Base-by-base conservation (phyloP, 129 eudicot species). In the Centaurea solstitialis region DNA sequence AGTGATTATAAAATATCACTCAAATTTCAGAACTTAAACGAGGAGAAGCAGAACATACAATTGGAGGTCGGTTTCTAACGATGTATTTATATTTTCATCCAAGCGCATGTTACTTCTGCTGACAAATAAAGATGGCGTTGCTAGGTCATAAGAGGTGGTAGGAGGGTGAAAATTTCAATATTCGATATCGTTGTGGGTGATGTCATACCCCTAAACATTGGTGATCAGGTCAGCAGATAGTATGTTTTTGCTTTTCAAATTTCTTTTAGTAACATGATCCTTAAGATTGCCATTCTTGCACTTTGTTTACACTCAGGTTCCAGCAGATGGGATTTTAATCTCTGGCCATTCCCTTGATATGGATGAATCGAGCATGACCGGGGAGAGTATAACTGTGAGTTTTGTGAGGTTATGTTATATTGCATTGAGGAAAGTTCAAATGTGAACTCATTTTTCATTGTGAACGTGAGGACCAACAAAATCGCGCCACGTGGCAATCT, bases 341-440 rank as follows among this genome's bases (percentile, higher is more conserved):
- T 90, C 96, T 13, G 97, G 98, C 68, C 97, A 94, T 6, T 90
- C 97, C 38, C 97, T 94, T 70, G 86, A 91, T 82, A 79, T 94
- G 81, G 98, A 94, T 78, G 98, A 94, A 83, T 94, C 98, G 23
- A 94, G 96, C 80, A 94, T 94, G 98, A 94, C 98, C 9, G 98
- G 98, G 76, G 98, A 94, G 91, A 92, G 97, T 84, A 94, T 90
- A 85, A 92, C 90, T 77, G 98, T 94, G 78, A 81, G 96, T 78
- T 61, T 24, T 6, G 4, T 35, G 18, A 43, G 23, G 28, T 72
- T 28, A 8, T 59, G 43, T 50, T 28, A 59, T 15, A 45, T 68
- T 78, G 9, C 68, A 13, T 33, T 24, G n/a, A n/a, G n/a, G n/a
- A n/a, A n/a, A n/a, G n/a, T n/a, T n/a, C n/a, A n/a, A n/a, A n/a